Conservation (phyloP, 371 early-diverging fungal genomes). For the Choanephora cucurbitarum region DNA sequence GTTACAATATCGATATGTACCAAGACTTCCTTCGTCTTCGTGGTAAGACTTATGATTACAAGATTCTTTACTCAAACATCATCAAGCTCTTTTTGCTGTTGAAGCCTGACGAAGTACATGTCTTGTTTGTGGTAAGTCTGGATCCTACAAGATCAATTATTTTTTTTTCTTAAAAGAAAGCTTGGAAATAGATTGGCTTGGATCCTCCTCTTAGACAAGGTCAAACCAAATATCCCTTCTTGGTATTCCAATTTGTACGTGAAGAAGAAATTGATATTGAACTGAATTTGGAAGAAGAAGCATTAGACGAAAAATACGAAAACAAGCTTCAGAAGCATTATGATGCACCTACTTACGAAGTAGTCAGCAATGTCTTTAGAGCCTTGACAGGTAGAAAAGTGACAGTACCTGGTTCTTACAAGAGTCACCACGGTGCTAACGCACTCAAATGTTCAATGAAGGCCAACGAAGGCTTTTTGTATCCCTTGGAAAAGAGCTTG, state of each 20-base stretch:
- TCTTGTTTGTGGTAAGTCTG: slow-evolving; percentile 79
- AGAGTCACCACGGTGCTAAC: slow-evolving; percentile 72
- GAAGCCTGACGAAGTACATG: slow-evolving; percentile 93
- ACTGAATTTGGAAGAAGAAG: slow-evolving; percentile 80
- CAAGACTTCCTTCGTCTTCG: slow-evolving; percentile 90
- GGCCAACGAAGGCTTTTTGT: slow-evolving; percentile 97
- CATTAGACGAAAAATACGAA: slow-evolving; percentile 69
- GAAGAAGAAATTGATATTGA: slow-evolving; percentile 90
- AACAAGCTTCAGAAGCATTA: slow-evolving; percentile 85
- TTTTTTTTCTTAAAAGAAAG: neutral
- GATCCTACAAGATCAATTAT: neutral
- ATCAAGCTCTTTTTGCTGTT: slow-evolving; percentile 85
- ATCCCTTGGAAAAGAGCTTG: slow-evolving; percentile 92
- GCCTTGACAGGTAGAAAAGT: slow-evolving; percentile 83
- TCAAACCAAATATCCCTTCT: slow-evolving; percentile 96
- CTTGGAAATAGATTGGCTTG: slow-evolving; percentile 70
- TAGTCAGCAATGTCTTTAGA: slow-evolving; percentile 90
- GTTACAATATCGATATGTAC: slow-evolving; percentile 96
- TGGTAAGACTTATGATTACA: slow-evolving; percentile 98
- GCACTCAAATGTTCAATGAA: slow-evolving; percentile 97
- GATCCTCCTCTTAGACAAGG: slow-evolving; percentile 99
- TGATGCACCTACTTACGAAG: slow-evolving; percentile 87
- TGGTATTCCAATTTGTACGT: slow-evolving; percentile 94
- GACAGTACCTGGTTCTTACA: slow-evolving; percentile 71
- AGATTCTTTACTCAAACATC: slow-evolving; percentile 87